Conservation (phyloP, 202 grass and related monocot species). For the Eragrostis tef region DNA sequence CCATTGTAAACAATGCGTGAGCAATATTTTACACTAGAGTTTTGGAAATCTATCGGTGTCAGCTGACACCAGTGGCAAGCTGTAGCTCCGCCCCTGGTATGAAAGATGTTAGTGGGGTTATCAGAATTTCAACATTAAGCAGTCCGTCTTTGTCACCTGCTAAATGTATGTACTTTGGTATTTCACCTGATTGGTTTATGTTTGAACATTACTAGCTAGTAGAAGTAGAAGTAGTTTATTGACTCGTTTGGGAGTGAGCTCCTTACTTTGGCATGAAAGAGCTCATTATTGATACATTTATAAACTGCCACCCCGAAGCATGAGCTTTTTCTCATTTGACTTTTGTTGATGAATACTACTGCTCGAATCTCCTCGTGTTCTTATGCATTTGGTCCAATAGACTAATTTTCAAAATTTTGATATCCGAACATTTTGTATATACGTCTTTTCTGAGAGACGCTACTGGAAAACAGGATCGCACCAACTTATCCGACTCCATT, state of each 20-base stretch:
- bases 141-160: constrained; percentile 12
- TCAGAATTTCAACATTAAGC: neutral
- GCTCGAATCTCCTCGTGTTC: neutral
- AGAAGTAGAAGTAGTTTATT: no score
- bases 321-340: neutral
- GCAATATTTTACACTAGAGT: no score
- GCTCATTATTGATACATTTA: neutral
- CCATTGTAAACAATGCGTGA: no score
- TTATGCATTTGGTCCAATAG: neutral
- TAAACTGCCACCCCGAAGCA: neutral
- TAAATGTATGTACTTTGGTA: no score
- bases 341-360: neutral
- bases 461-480: neutral
- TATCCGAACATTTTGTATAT: neutral
- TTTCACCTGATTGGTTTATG: no score
- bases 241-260: no score
- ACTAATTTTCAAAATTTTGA: neutral
- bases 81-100: no score
- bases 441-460: neutral
- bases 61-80: no score
- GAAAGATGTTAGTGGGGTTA: neutral
- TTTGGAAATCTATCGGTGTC: no score
- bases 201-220: no score
- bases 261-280: no score
- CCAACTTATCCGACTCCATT: neutral